A percentile compares a stretch with the other conserved stretches of the same genome.
Conservation (phyloP, 2,329 filamentous ascomycete species). For the Lasiodiplodia theobromae region DNA sequence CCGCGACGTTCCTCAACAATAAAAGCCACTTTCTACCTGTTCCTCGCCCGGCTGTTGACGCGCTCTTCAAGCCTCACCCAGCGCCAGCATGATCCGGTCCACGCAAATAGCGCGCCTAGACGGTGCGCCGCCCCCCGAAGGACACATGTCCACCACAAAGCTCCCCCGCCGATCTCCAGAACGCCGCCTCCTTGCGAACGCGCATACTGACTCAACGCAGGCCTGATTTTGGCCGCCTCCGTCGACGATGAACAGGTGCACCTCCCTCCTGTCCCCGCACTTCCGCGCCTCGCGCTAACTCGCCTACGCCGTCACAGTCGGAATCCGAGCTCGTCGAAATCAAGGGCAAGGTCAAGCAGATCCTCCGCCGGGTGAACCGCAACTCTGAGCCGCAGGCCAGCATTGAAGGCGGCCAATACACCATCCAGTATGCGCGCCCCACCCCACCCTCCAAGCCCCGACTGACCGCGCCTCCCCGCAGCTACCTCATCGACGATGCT, state of each 20-base stretch:
- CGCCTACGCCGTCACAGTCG: constrained; percentile 53
- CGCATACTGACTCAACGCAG: constrained; percentile 55
- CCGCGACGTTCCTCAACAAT: not conserved
- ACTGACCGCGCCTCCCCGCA: constrained; percentile 47
- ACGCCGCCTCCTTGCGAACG: not conserved
- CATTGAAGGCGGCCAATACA: constrained; percentile 85
- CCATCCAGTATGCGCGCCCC: constrained; percentile 73
- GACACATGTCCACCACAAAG: constrained; percentile 29
- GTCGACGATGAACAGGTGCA: constrained; percentile 84
- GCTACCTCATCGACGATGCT: constrained; percentile 83
- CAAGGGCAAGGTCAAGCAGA: constrained; percentile 88
- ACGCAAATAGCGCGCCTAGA: constrained; percentile 95
- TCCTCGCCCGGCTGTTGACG: constrained; percentile 21
- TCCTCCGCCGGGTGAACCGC: constrained; percentile 85
- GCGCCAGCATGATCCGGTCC: constrained; percentile 75
- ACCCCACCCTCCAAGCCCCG: not conserved
- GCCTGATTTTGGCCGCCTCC: constrained; percentile 92
- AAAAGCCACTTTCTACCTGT: not conserved
- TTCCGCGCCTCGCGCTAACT: constrained; percentile 22
- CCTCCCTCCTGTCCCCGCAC: not conserved
- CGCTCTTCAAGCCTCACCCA: constrained; percentile 7
- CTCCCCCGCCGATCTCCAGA: constrained; percentile 25
- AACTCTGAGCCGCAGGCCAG: constrained; percentile 90
- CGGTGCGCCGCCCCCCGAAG: constrained; percentile 60
- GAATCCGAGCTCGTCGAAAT: constrained; percentile 79